Percentiles rank a stretch among this genome's conserved stretches.
phyloP scores from a whole-genome alignment of 2,329 filamentous ascomycete genomes.

The Fusarium algeriense region DNA sequence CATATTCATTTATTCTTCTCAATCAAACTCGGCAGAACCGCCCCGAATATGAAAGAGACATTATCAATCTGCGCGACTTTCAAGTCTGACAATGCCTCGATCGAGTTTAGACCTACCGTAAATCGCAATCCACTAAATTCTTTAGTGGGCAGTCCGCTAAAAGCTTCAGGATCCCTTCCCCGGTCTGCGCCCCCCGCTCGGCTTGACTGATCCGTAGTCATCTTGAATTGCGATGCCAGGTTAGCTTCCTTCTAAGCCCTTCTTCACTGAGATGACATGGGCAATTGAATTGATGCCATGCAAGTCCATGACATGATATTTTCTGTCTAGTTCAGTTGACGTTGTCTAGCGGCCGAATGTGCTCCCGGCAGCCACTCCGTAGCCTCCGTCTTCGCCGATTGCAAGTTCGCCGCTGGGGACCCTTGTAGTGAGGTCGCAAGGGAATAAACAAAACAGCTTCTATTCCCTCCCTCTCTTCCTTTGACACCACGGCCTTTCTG shows the following conservation, averaged over 20 bases:
- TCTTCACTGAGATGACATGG: background rate
- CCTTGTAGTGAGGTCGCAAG: background rate
- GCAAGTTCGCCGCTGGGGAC: background rate
- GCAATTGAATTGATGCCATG: background rate
- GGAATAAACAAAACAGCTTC: slow-evolving; percentile 26
- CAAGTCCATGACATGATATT: slow-evolving; percentile 2
- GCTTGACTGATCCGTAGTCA: background rate
- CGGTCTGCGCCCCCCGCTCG: background rate
- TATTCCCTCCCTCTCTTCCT: slow-evolving; percentile 1
- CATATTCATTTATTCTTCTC: background rate
- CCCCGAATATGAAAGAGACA: background rate
- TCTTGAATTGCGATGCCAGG: background rate
- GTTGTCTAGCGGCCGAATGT: slow-evolving; percentile 7
- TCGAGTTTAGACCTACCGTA: slow-evolving; percentile 26
- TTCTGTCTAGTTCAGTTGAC: background rate
- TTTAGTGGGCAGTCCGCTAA: slow-evolving; percentile 1
- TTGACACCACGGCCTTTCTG: slow-evolving; percentile 2
- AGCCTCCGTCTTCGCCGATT: slow-evolving; percentile 4
- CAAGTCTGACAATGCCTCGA: slow-evolving; percentile 10
- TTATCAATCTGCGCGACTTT: slow-evolving; percentile 4
- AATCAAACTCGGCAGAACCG: background rate
- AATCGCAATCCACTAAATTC: slow-evolving; percentile 15
- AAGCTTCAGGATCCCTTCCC: slow-evolving; percentile 2
- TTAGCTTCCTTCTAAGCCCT: too few relatives aligned
- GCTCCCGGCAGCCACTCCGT: background rate